These are phyloP conservation scores for Boletus subparvulus DNA, from an alignment of 768 basidiomycete genomes.

Conservation along the genomic window DNA sequence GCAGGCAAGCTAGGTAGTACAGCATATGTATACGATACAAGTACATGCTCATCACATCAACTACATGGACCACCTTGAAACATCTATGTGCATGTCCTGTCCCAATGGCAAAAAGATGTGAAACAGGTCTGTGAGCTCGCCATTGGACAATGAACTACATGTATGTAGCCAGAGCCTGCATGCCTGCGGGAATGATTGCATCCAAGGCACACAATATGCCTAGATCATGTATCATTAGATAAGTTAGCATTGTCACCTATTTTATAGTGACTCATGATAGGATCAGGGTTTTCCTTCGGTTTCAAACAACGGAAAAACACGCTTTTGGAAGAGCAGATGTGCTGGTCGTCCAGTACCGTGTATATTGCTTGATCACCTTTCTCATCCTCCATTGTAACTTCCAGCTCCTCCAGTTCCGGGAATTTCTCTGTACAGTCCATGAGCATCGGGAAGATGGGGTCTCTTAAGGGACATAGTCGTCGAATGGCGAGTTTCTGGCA, in stretches of 20 bases:
- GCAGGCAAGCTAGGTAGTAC: too few species aligned
- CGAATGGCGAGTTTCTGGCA: neutral
- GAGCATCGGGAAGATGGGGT: neutral
- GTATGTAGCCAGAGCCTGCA: too few species aligned
- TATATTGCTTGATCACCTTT: too few species aligned
- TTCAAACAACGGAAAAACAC: too few species aligned
- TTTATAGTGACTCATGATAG: neutral
- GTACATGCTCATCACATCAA: too few species aligned
- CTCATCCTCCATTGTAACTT: neutral
- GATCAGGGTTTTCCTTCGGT: too few species aligned
- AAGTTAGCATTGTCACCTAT: neutral
- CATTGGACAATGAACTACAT: too few species aligned
- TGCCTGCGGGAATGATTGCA: too few species aligned
- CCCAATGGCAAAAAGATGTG: neutral
- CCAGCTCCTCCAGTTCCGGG: neutral
- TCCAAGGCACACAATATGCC: too few species aligned
- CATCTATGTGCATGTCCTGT: neutral
- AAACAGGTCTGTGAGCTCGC: neutral
- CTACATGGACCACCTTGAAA: neutral
- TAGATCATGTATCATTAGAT: neutral
- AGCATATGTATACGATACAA: too few species aligned
- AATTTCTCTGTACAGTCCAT: neutral
- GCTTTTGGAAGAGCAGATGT: too few species aligned
- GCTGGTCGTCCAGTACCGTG: too few species aligned
- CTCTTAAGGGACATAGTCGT: neutral